phyloP scores from a whole-genome alignment of 805 yeast species.

The Candida pseudoglaebosa region DNA sequence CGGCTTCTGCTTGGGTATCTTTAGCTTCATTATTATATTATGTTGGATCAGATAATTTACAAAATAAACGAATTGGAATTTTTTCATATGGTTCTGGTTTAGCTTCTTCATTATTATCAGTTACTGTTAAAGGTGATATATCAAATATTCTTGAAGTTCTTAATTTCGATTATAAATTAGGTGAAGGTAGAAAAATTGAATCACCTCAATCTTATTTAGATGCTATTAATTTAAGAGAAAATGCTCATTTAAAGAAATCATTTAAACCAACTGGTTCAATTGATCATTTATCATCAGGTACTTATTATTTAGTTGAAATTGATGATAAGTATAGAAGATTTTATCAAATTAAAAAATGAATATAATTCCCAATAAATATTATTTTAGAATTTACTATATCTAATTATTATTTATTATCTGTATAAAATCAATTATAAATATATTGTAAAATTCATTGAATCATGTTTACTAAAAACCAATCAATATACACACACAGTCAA shows the following conservation, averaged over 20 bases:
- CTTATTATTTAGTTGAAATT: slow-evolving; percentile 77
- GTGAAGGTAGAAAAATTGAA: slow-evolving; percentile 54
- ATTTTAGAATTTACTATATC: no score
- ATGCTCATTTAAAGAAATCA: slow-evolving; percentile 76
- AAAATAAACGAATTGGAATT: slow-evolving; percentile 80
- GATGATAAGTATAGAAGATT: slow-evolving; percentile 87
- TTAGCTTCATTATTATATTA: slow-evolving; percentile 75
- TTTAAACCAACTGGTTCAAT: slow-evolving; percentile 76
- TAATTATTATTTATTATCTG: slow-evolving; percentile 1
- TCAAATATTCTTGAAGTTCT: slow-evolving; percentile 59
- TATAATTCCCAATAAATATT: slow-evolving; percentile 13
- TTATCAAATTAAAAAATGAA: slow-evolving; percentile 64
- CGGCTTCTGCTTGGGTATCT: slow-evolving; percentile 88
- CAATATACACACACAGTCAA: no score
- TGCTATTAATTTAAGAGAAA: slow-evolving; percentile 82
- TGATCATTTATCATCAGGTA: slow-evolving; percentile 67
- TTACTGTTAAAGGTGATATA: slow-evolving; percentile 77
- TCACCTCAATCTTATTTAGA: slow-evolving; percentile 80
- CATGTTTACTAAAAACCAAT: no score
- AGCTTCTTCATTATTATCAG: slow-evolving; percentile 85
- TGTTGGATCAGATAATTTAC: slow-evolving; percentile 70
- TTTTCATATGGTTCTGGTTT: slow-evolving; percentile 98
- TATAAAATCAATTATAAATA: background rate
- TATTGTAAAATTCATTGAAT: no score
- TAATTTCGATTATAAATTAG: slow-evolving; percentile 64